A percentile compares a stretch with the other conserved stretches of the same genome.
These are phyloP conservation scores for Bruguiera parviflora DNA, from an alignment of 345 rosid species.

Conservation along the genomic window DNA sequence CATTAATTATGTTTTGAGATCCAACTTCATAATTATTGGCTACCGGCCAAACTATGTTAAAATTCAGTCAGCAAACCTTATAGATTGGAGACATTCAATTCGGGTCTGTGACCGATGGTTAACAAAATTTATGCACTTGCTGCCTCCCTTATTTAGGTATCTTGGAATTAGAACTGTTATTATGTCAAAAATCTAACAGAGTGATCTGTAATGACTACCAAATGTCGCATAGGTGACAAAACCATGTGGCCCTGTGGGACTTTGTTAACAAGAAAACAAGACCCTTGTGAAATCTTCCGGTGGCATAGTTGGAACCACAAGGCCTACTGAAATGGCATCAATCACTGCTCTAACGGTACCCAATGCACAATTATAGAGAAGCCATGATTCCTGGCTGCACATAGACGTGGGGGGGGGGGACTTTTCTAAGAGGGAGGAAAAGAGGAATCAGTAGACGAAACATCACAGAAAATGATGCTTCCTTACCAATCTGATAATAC, in stretches of 20 bases:
- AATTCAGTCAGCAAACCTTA: no score
- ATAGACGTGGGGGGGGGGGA: constrained; percentile 20
- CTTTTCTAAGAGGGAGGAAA: constrained; percentile 15
- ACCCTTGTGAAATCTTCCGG: constrained; percentile 14
- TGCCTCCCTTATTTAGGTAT: no score
- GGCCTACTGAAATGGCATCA: constrained; percentile 25
- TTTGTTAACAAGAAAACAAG: constrained; percentile 26
- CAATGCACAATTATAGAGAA: constrained; percentile 37
- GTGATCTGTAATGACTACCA: constrained; percentile 7
- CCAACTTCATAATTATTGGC: no score
- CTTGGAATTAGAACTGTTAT: no score
- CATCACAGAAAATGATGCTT: constrained; percentile 38
- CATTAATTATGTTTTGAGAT: no score
- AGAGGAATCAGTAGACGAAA: constrained; percentile 11
- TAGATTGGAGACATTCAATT: no score
- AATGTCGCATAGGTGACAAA: constrained; percentile 10
- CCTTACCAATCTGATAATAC: constrained; percentile 19
- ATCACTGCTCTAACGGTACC: constrained; percentile 28
- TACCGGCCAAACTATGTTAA: no score
- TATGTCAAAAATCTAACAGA: not conserved
- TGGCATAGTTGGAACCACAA: constrained; percentile 25
- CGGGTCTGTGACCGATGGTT: no score
- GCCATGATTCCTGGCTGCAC: constrained; percentile 41
- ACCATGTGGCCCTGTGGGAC: constrained; percentile 29
- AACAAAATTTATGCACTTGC: no score